phyloP scores from a whole-genome alignment of 2,329 filamentous ascomycete genomes.

The Colletotrichum scovillei region DNA sequence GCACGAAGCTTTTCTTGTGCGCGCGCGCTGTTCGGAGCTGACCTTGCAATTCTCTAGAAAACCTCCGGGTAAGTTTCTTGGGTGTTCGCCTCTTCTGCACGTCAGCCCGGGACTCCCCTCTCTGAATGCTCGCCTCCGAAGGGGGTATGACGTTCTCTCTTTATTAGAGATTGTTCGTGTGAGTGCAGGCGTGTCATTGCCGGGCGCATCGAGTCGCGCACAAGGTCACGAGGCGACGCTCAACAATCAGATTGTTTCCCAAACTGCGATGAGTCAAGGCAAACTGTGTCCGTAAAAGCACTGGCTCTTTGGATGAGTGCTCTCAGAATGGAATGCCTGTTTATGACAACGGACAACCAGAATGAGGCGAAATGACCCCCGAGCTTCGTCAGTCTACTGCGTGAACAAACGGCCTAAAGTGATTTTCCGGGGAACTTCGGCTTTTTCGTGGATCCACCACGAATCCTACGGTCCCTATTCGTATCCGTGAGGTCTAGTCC shows the following conservation, averaged over 20 bases:
- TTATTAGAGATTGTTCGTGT: neutral
- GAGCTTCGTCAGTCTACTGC: neutral
- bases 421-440: slow-evolving; percentile 32
- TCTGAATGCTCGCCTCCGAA: neutral
- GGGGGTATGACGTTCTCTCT: neutral
- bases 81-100: neutral
- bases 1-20: neutral
- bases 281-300: neutral
- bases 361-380: neutral
- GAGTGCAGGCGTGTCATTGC: neutral
- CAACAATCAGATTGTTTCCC: neutral
- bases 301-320: neutral
- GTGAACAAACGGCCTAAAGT: neutral
- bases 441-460: slow-evolving; percentile 16
- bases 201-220: neutral
- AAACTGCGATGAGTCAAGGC: neutral
- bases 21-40: neutral
- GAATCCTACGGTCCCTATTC: neutral
- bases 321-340: neutral
- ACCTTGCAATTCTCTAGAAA: neutral
- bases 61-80: neutral
- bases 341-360: neutral
- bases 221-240: neutral
- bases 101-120: neutral
- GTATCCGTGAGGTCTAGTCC: no score